phyloP scores from a whole-genome alignment of 129 eudicot species.

The Chrysanthemum seticuspe region DNA sequence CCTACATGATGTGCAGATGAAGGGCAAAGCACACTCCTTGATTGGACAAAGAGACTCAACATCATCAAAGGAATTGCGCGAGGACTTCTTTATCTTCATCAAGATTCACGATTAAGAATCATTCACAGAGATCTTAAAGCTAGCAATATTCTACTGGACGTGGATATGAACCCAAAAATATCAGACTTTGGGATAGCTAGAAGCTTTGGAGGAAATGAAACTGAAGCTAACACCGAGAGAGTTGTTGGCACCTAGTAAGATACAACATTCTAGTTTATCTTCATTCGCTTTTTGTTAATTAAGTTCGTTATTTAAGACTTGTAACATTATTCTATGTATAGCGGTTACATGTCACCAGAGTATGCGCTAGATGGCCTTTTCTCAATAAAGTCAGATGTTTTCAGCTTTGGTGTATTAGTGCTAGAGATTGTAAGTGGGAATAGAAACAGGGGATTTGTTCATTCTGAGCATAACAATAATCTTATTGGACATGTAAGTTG shows the following conservation, averaged over 20 bases:
- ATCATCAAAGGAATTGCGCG: conserved; percentile 42
- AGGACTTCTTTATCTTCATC: conserved; percentile 42
- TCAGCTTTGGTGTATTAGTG: no score
- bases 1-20: background rate
- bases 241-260: conserved; percentile 33
- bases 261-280: background rate
- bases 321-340: no score
- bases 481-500: no score
- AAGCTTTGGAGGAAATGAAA: conserved; percentile 32
- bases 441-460: no score
- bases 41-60: conserved; percentile 35
- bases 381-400: no score
- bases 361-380: no score
- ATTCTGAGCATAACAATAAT: no score
- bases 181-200: conserved; percentile 45
- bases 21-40: conserved; percentile 3
- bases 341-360: no score
- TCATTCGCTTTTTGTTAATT: no score
- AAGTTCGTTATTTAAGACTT: no score
- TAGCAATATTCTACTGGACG: conserved; percentile 38
- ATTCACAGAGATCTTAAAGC: conserved; percentile 44
- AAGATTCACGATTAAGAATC: conserved; percentile 36
- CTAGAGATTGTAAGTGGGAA: no score
- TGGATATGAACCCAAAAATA: conserved; percentile 42
- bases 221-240: conserved; percentile 28